These are phyloP conservation scores for Stipa capillata DNA, from an alignment of 176 grass and related monocot species.

Conservation along the genomic window DNA sequence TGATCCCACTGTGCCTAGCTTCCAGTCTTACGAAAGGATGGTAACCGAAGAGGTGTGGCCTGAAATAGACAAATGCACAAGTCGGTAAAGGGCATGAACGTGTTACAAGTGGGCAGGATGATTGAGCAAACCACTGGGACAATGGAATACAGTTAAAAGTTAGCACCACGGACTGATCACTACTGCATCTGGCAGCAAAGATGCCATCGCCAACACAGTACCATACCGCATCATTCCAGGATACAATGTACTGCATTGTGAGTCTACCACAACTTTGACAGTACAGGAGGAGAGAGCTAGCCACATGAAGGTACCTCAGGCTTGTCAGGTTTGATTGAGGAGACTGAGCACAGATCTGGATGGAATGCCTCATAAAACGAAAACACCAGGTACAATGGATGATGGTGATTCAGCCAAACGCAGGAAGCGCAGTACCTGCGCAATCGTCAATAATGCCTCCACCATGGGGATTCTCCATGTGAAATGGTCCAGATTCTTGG, in stretches of 20 bases:
- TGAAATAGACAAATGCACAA: neutral
- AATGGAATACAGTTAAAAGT: constrained; percentile 23
- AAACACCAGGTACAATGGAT: neutral
- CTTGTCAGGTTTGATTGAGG: constrained; percentile 4
- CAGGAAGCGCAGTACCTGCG: neutral
- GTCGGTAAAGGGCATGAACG: neutral
- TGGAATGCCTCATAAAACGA: no score
- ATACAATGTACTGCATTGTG: neutral
- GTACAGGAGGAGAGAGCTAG: neutral
- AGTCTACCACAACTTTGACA: neutral
- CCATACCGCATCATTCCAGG: neutral
- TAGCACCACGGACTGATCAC: no score
- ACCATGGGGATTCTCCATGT: constrained; percentile 11
- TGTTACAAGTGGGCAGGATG: neutral
- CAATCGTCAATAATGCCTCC: constrained; percentile 21
- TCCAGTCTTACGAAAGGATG: neutral
- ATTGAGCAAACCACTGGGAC: constrained; percentile 17
- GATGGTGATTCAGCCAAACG: neutral
- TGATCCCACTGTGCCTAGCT: no score
- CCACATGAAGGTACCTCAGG: neutral
- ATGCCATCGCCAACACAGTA: neutral
- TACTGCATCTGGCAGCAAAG: neutral
- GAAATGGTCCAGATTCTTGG: neutral
- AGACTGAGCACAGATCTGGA: constrained; percentile 8
- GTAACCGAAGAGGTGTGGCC: neutral